phyloP scores from a whole-genome alignment of 495 filamentous ascomycete species.

The Penicillium simplicissimum region DNA sequence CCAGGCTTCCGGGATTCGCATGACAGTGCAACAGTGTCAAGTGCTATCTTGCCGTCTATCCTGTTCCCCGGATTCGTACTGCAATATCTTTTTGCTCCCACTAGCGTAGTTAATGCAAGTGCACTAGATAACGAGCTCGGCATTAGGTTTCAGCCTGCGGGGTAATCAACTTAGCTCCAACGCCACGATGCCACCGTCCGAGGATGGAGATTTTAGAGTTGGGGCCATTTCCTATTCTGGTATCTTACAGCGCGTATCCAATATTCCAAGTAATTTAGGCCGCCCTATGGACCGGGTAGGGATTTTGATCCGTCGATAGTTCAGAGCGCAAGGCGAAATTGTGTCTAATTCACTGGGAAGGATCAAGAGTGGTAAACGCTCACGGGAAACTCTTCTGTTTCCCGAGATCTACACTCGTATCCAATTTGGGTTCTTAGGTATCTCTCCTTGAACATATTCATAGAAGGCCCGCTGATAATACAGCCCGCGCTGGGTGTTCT shows the following conservation, averaged over 20 bases:
- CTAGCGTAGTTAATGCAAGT: too few relatives aligned
- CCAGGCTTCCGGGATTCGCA: background rate
- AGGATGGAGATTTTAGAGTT: background rate
- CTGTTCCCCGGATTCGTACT: background rate
- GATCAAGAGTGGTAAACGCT: background rate
- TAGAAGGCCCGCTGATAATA: too few relatives aligned
- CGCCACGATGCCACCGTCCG: background rate
- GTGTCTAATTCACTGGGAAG: too few relatives aligned
- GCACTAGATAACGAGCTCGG: too few relatives aligned
- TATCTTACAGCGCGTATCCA: constrained; percentile 5
- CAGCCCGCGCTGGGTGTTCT: too few relatives aligned
- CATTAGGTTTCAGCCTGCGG: background rate
- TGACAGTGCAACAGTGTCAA: background rate
- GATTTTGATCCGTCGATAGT: background rate
- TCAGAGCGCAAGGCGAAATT: background rate
- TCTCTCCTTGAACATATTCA: too few relatives aligned
- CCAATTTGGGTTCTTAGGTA: too few relatives aligned
- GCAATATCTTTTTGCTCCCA: background rate
- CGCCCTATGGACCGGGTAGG: background rate
- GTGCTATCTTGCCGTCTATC: background rate
- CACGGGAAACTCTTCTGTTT: background rate
- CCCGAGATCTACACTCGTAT: too few relatives aligned
- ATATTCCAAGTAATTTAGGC: background rate
- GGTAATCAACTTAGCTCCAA: background rate
- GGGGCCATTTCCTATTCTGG: background rate